Evolutionary conservation across 2,329 filamentous ascomycete species (phyloP), one percentile per base, ranked within the genome.

Genomic region (Tympanopsis confertula): DNA sequence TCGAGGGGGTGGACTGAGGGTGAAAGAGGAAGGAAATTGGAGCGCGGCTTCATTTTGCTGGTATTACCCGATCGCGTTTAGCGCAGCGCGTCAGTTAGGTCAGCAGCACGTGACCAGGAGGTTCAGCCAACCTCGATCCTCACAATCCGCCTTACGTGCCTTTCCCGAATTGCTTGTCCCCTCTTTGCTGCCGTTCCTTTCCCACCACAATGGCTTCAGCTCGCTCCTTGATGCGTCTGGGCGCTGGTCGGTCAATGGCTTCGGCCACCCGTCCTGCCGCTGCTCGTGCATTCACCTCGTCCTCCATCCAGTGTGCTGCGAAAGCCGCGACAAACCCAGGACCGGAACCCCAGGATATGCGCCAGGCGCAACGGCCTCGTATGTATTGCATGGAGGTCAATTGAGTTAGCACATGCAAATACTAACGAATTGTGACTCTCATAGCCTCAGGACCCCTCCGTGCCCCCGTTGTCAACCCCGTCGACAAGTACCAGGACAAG

Each of bases 401-500:
- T 42, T 65, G 58, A 39, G 68, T 69, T 47, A 56, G 63, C 48
- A 52, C 54, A 47, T 54, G 58, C 57, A 49, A 60, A 76, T 45
- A 69, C 74, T 47, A 73, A 74, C 56, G 71, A 81, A 41, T 62
- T 66, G 35, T 66, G 72, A 42, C 85, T 87, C 65, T 76, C 48
- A 63, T 68, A 44, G 62, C 65, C 30, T 50, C 67, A 42, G 78
- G 76, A 49, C 70, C 75, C 48, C 75, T 95, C 46, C 77, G 84
- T 54, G 82, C 69, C 17, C 83, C 87, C 41, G 66, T 93, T 51
- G 74, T 94, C 53, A 95, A 96, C 65, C 88, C 89, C 24, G 75
- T 85, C 60, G 91, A 96, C 71, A 94, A 91, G 64, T 93, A 87
- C 64, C 71, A 82, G 58, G 80, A 84, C 56, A 91, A 89, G 67